Conservation (phyloP, 306 rosid genomes). For the Vachellia pachyceras region DNA sequence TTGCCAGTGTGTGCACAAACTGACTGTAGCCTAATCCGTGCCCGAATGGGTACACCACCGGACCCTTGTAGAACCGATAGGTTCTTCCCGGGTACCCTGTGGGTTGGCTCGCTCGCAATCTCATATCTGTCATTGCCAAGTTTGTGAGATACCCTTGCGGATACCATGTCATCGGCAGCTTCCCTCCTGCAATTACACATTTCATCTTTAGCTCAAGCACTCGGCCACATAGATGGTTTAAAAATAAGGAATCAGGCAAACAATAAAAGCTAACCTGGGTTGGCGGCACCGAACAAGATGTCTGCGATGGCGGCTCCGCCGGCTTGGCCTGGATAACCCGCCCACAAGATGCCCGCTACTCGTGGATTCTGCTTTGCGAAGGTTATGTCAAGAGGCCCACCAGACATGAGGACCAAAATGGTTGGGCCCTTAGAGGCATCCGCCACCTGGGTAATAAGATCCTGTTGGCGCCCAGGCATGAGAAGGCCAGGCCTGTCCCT, state of each 20-base stretch:
- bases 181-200: conserved; percentile 59
- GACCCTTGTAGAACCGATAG: conserved; percentile 80
- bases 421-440: conserved; percentile 80
- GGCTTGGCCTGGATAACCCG: conserved; percentile 90
- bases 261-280: conserved; percentile 56
- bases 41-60: conserved; percentile 82
- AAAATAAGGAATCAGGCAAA: background rate
- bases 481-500: conserved; percentile 62
- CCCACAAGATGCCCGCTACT: conserved; percentile 71
- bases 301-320: conserved; percentile 93
- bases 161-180: conserved; percentile 91
- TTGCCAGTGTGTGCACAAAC: conserved; percentile 60
- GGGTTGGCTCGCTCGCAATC: conserved; percentile 61
- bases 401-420: conserved; percentile 79
- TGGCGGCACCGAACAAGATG: conserved; percentile 61
- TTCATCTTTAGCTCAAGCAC: background rate
- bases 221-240: background rate
- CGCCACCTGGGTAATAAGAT: conserved; percentile 72
- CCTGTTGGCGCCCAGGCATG: conserved; percentile 83
- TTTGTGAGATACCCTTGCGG: conserved; percentile 71
- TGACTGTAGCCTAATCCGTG: conserved; percentile 70
- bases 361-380: conserved; percentile 67
- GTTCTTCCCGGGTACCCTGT: conserved; percentile 82
- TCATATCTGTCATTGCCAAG: conserved; percentile 85
- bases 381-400: conserved; percentile 80